Conservation (phyloP, 495 filamentous ascomycete genomes). For the Aspergillus sclerotiicarbonarius region DNA sequence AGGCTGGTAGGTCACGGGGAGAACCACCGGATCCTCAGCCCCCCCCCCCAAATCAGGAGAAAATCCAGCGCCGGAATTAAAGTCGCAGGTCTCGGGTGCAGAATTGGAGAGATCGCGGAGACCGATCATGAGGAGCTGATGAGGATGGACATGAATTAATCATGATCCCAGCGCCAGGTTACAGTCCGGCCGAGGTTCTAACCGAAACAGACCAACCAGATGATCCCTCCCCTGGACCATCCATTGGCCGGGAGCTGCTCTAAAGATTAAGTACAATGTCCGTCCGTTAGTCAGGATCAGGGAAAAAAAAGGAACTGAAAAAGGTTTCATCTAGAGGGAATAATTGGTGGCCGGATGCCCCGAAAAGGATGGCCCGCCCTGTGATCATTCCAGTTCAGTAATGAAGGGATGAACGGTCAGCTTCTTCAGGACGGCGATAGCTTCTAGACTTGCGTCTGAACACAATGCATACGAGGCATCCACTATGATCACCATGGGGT, state of each 20-base stretch:
- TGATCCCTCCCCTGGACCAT: slow-evolving; percentile 12
- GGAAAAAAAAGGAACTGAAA: background rate
- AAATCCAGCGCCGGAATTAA: background rate
- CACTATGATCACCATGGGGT: background rate
- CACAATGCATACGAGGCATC: background rate
- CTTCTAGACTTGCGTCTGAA: background rate
- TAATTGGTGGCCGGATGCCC: slow-evolving; percentile 16
- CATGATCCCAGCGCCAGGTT: slow-evolving; percentile 15
- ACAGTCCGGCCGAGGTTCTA: slow-evolving; percentile 14
- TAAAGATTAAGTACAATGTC: no score
- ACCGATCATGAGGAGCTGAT: slow-evolving; percentile 4
- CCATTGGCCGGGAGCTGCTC: slow-evolving; percentile 7
- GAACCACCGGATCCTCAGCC: background rate
- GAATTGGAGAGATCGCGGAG: background rate
- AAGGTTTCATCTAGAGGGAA: slow-evolving; percentile 6
- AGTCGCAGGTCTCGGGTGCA: background rate
- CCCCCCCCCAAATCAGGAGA: no score
- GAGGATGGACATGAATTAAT: background rate
- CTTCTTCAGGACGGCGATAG: background rate
- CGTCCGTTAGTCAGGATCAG: background rate
- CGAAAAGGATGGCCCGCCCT: slow-evolving; percentile 13
- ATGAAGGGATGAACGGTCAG: slow-evolving; percentile 17
- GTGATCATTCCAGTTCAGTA: slow-evolving; percentile 16
- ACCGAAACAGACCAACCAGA: slow-evolving; percentile 19
- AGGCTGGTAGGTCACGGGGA: background rate